Evolutionary conservation across 2,329 filamentous ascomycete genomes (phyloP), one percentile per base, ranked within the genome.

Genomic region (Bipolaris sorokiniana): DNA sequence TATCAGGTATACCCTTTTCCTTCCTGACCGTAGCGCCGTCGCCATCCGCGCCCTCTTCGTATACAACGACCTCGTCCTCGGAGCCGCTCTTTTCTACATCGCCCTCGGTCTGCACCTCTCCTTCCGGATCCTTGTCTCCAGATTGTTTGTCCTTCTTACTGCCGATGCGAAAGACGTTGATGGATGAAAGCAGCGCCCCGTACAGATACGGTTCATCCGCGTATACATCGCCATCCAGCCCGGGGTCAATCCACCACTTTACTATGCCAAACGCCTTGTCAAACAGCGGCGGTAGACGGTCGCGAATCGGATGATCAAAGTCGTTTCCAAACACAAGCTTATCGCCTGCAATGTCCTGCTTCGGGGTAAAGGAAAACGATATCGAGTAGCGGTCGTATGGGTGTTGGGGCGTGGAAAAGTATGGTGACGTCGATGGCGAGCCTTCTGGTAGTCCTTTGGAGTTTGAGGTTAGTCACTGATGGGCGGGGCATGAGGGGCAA

Each of bases 241-340:
- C 91, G 0, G 94, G 94, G 72, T 99, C 94, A 47, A 98, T 89
- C 80, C 88, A 90, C 90, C 91, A 96, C 67, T 90, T 91, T 26
- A 96, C 91, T 41, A 97, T 88, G 50, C 87, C 88, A 77, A 97
- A 87, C 0, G 92, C 93, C 9, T 91, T 89, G 71, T 86, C 87
- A 77, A 97, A 96, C 0, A 94, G 92, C 0, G 91, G 91, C 0
- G 95, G 94, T 1, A 99, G 81, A 15, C 88, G 86, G 72, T 97
- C 90, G 28, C 92, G 86, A 66, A 99, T 95, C 0, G 95, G 91
- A 48, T 90, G 86, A 71, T 97, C 93, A 73, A 98, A 97, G 80
- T 97, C 92, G 75, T 98, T 98, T 40, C 94, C 95, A 68, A 97
- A 97, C 51, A 97, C 87, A 2, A 99, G 82, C 61, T 96, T 88